Evolutionary conservation across 768 basidiomycete species (phyloP).

Genomic region (Amanita phalloides): DNA sequence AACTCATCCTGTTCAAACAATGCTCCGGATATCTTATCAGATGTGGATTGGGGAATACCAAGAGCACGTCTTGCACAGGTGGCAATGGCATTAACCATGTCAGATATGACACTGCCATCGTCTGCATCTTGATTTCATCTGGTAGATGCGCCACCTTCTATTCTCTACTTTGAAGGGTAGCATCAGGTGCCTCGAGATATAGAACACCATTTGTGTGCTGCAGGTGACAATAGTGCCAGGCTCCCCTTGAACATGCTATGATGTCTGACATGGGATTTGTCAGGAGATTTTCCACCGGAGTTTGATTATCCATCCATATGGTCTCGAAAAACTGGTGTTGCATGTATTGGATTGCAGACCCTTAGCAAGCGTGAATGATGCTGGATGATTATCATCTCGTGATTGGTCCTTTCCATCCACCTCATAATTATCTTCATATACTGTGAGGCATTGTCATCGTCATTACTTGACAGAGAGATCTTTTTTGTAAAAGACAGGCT

Average conservation of each 20-base stretch:
- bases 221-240: constrained; percentile 9
- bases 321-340: not conserved
- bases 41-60: constrained; percentile 37
- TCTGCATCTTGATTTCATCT: not conserved
- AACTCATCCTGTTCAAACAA: constrained; percentile 7
- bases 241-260: constrained; percentile 8
- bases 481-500: not conserved
- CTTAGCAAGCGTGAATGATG: not conserved
- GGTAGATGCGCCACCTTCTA: not conserved
- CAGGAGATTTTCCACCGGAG: constrained; percentile 9
- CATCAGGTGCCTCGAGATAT: constrained; percentile 12
- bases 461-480: not conserved
- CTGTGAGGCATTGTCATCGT: constrained; percentile 8
- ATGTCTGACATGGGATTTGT: constrained; percentile 20
- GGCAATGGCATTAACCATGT: constrained; percentile 19
- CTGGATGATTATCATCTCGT: not conserved
- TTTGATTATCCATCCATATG: not conserved
- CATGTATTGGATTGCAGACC: not conserved
- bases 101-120: not conserved
- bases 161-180: not conserved
- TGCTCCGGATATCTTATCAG: constrained; percentile 18
- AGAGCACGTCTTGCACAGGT: constrained; percentile 37
- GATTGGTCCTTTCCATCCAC: constrained; percentile 9
- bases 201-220: constrained; percentile 17
- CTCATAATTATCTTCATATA: constrained; percentile 19